Evolutionary conservation across 208 protist species (phyloP).

Genomic region (Herpetomonas muscarum): DNA sequence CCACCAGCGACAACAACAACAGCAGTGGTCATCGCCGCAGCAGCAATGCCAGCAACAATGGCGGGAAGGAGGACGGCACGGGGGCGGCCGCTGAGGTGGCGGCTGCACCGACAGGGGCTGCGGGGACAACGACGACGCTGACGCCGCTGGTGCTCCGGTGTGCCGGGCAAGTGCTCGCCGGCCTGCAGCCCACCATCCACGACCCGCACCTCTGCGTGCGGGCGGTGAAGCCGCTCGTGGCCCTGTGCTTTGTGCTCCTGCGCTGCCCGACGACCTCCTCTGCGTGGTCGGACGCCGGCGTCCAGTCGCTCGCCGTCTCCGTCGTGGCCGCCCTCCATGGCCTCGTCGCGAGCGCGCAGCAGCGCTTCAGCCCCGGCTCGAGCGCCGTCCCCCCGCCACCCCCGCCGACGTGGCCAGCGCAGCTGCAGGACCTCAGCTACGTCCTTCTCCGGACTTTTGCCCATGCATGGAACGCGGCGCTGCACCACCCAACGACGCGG

Average conservation of each 20-base stretch:
- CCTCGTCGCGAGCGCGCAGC: slow-evolving; percentile 11
- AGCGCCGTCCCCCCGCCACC: slow-evolving; percentile 1
- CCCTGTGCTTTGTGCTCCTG: slow-evolving; percentile 42
- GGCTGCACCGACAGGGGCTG: slow-evolving; percentile 5
- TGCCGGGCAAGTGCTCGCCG: slow-evolving; percentile 40
- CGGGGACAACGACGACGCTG: background rate
- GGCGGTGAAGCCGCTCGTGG: slow-evolving; percentile 52
- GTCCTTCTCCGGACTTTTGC: background rate
- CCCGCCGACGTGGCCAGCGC: background rate
- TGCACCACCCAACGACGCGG: slow-evolving; percentile 41
- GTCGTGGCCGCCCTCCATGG: slow-evolving; percentile 41
- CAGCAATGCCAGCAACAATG: background rate
- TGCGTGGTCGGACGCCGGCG: slow-evolving; percentile 46
- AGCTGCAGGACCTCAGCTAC: background rate
- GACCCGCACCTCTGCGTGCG: slow-evolving; percentile 35
- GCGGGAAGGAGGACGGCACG: background rate
- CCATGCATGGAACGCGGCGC: slow-evolving; percentile 58
- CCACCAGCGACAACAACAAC: background rate
- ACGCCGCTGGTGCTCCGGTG: slow-evolving; percentile 28
- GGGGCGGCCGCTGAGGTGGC: background rate
- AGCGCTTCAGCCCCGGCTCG: background rate
- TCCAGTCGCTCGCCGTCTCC: slow-evolving; percentile 68
- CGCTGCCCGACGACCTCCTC: slow-evolving; percentile 6
- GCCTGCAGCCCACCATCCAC: slow-evolving; percentile 31
- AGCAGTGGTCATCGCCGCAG: no score